Base-by-base conservation (phyloP, 768 basidiomycete genomes). In the Boletus vinaceobasis region DNA sequence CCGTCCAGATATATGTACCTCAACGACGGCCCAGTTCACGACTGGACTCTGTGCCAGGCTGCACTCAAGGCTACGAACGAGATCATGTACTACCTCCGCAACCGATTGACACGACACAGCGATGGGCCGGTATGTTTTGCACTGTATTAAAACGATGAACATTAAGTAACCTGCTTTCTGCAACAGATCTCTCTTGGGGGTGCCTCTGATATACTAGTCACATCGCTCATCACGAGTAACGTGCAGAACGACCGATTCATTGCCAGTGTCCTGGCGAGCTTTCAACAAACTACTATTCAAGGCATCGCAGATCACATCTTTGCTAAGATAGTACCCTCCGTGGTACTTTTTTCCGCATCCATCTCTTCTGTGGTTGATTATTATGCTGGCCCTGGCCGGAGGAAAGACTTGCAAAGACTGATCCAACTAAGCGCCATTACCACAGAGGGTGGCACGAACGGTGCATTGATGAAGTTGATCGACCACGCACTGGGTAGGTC, bases 311-410 rank as follows among this genome's bases (percentile, higher is more conserved):
- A 72, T n/a, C 72, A 74, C 27, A 69, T 83, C 8, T 80, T 87
- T 58, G 74, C 77, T 8, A 79, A 84, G 44, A 65, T 77, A 15
- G 75, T 86, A 13, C 82, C 84, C 6, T 82, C 82, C 15, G 77
- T 79, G 3, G 71, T 81, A 0, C 63, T 80, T 7, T 86, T 81
- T 71, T 82, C 83, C 1, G 75, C 82, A 48, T 75, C 78, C 11
- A 66, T 87, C 39, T 74, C 79, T 4, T 77, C 79, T 50, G 76
- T 85, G 23, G 73, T 89, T 46, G 74, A 86, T 61, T 86, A 81
- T 68, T 88, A 82, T 60, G 70, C 87, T 14, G 71, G 75, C 10
- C 73, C 75, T 1, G 66, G 64, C 39, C 68, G 69, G 57, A 45
- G 65, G 51, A 45, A 65, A 17, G 74, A 72, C 6, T 39, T 61